phyloP scores from a whole-genome alignment of 139 green algal genomes.

The Coelastrella sp. region DNA sequence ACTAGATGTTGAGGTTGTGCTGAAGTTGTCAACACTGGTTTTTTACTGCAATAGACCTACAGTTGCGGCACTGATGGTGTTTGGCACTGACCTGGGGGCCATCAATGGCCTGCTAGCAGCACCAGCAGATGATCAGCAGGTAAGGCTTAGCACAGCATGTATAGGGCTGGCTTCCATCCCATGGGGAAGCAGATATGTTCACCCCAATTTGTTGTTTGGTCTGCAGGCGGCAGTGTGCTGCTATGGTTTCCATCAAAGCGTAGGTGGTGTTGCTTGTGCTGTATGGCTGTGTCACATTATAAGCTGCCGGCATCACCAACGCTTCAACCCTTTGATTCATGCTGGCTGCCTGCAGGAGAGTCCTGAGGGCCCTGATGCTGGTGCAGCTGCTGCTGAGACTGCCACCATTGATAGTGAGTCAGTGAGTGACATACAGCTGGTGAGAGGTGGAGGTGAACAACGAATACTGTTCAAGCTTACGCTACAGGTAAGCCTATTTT shows the following conservation, averaged over 20 bases:
- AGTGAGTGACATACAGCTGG: conserved; percentile 48
- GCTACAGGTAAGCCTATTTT: conserved; percentile 26
- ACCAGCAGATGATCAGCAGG: conserved; percentile 10
- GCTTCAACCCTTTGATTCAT: too few species aligned
- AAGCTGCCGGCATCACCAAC: too few species aligned
- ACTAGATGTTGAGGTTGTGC: conserved; percentile 74
- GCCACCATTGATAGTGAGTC: conserved; percentile 36
- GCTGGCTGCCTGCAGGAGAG: conserved; percentile 11
- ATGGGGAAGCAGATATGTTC: too few species aligned
- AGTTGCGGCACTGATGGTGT: conserved; percentile 88
- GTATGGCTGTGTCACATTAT: too few species aligned
- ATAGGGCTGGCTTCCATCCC: too few species aligned
- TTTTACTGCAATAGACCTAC: conserved; percentile 91
- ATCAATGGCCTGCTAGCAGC: conserved; percentile 33
- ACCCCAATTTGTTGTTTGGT: too few species aligned
- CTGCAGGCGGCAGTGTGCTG: too few species aligned
- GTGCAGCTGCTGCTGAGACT: conserved; percentile 1
- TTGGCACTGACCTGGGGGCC: conserved; percentile 81
- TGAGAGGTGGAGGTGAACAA: conserved; percentile 34
- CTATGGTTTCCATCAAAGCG: too few species aligned
- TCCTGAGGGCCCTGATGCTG: background rate
- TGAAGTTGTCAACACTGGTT: conserved; percentile 79
- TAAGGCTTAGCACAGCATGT: background rate
- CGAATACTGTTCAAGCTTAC: conserved; percentile 51
- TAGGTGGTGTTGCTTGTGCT: too few species aligned